Percentiles rank a stretch among this genome's conserved stretches.
These are phyloP conservation scores for Diospyros kaki DNA, from an alignment of 148 eudicot species.

Conservation along the genomic window DNA sequence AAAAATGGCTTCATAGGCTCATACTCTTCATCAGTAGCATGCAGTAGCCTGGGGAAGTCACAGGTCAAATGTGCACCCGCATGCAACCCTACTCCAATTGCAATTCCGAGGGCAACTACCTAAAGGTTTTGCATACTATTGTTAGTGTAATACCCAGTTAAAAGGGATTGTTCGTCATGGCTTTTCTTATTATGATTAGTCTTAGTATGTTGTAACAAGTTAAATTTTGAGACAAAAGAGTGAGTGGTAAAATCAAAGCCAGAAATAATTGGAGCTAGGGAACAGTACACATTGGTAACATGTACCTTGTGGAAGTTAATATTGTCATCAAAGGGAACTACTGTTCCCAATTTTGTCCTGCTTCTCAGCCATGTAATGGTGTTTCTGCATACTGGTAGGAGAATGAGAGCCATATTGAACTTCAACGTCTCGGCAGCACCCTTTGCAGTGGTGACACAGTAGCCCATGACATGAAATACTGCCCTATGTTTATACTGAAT, in stretches of 20 bases:
- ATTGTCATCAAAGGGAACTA: slow-evolving; percentile 51
- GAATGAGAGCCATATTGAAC: slow-evolving; percentile 59
- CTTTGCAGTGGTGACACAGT: slow-evolving; percentile 46
- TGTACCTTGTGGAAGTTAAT: slow-evolving; percentile 47
- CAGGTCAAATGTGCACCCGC: slow-evolving; percentile 42
- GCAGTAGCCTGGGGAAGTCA: slow-evolving; percentile 52
- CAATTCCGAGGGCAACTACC: slow-evolving; percentile 45
- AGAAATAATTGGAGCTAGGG: no score
- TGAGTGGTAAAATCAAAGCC: no score
- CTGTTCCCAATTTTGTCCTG: slow-evolving; percentile 39
- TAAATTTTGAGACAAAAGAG: no score
- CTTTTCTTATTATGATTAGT: no score
- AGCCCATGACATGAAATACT: slow-evolving; percentile 48
- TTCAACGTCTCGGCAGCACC: slow-evolving; percentile 58
- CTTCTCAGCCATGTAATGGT: slow-evolving; percentile 51
- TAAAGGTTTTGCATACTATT: background rate
- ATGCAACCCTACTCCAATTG: slow-evolving; percentile 42
- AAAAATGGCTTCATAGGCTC: slow-evolving; percentile 36
- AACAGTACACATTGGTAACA: no score
- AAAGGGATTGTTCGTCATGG: no score
- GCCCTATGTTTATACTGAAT: slow-evolving; percentile 45
- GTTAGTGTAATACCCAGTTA: no score
- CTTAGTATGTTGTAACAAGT: no score
- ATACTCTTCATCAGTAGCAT: slow-evolving; percentile 34
- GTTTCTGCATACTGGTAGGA: slow-evolving; percentile 52